Evolutionary conservation across 2,329 filamentous ascomycete species (phyloP).

Genomic region (Leptographium radiaticola): DNA sequence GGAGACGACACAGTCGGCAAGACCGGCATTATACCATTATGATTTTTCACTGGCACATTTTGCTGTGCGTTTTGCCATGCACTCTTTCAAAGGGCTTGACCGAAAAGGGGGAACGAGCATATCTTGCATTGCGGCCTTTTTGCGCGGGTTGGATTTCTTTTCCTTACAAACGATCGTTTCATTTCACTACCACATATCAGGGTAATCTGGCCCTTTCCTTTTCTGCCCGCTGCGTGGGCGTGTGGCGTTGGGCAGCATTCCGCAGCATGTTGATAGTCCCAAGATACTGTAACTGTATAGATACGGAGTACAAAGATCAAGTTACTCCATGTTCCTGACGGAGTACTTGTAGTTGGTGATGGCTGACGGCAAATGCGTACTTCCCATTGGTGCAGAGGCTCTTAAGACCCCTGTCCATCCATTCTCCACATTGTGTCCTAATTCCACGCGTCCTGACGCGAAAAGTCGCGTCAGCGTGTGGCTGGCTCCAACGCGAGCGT

Average conservation of each 20-base stretch:
- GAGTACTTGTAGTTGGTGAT: too few species aligned
- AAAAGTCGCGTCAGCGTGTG: conserved; percentile 4
- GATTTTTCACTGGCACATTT: neutral
- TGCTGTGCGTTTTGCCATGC: too few species aligned
- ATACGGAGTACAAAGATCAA: neutral
- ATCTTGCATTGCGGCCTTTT: neutral
- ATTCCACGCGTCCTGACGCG: conserved; percentile 2
- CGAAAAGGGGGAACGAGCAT: neutral
- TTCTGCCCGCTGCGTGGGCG: neutral
- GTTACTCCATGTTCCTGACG: too few species aligned
- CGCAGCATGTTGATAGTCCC: neutral
- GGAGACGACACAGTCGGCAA: neutral
- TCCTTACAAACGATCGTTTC: neutral
- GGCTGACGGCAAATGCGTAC: too few species aligned
- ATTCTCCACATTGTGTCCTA: neutral
- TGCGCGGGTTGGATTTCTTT: neutral
- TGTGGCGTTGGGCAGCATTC: neutral
- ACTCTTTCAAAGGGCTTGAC: too few species aligned
- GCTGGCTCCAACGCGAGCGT: neutral
- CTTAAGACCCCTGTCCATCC: neutral
- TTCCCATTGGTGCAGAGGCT: neutral
- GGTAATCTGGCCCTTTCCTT: neutral
- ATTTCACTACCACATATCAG: neutral
- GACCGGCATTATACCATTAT: neutral
- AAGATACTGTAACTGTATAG: neutral